Base-by-base conservation (phyloP, 2,329 filamentous ascomycete species). In the Aulographum hederae region DNA sequence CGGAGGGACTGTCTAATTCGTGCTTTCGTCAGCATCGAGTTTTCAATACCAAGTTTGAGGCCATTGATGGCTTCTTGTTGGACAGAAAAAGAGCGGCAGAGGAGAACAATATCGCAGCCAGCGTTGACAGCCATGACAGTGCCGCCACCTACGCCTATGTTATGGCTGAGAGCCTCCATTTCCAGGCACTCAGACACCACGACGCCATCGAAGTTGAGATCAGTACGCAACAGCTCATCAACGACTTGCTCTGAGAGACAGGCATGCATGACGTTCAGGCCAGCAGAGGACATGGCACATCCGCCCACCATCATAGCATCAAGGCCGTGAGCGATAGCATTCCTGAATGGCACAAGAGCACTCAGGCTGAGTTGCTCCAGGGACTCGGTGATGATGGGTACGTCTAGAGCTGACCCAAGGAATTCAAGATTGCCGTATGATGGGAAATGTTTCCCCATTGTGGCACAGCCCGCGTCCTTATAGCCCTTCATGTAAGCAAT, bases 121-220 rank as follows among this genome's bases (percentile, higher is more conserved):
- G 89, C 86, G 50, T 93, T 89, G 31, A 94, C 80, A 3, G 89
- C 89, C 84, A 94, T 94, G 43, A 95, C 82, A 1, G 86, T 93
- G 10, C 89, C 89, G 26, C 89, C 86, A 42, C 86, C 84, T 13
- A 98, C 84, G n/a, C 86, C 86, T 31, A 95, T 89, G 44, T 94
- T 91, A 47, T 92, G 81, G 40, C 82, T 89, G 6, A 95, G 66
- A 0, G 85, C 84, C 46, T 94, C 85, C 86, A 95, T 95, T 50
- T 94, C 86, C 5, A 95, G 58, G 41, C 86, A 95, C 48, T 95
- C 86, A 0, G 85, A 94, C 31, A 95, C 82, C 16, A 89, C 84
- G 2, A 95, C 85, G 2, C 86, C 86, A 31, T 81, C 70, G 44
- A 95, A 95, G 2, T 78, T 78, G 16, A 95, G 67, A 41, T 94